Percentiles rank a stretch among this genome's conserved stretches.
Conservation (phyloP, 2,329 filamentous ascomycete genomes). For the Tolypocladium tropicale region DNA sequence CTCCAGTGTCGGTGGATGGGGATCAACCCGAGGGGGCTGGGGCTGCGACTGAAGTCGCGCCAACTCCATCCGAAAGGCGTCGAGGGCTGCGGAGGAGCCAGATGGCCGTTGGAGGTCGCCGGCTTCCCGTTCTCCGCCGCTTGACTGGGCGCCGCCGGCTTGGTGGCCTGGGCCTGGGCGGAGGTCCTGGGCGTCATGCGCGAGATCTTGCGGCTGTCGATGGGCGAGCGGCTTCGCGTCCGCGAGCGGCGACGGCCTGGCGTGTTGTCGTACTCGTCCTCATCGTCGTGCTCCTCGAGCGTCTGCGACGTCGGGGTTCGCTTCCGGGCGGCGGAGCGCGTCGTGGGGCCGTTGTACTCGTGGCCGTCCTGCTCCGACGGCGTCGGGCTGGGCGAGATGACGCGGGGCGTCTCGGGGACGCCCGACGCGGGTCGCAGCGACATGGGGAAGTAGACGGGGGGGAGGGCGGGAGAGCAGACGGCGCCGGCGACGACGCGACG, state of each 20-base stretch:
- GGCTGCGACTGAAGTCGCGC: constrained; percentile 82
- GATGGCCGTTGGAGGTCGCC: constrained; percentile 47
- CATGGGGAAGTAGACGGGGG: constrained; percentile 48
- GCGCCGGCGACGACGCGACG: constrained; percentile 45
- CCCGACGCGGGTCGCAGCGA: constrained; percentile 38
- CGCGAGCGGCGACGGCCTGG: constrained; percentile 51
- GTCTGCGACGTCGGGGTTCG: constrained; percentile 45
- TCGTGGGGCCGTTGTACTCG: constrained; percentile 60
- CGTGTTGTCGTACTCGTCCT: constrained; percentile 35
- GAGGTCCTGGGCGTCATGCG: constrained; percentile 42
- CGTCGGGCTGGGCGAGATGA: constrained; percentile 82
- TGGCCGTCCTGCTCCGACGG: constrained; percentile 21
- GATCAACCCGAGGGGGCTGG: constrained; percentile 86
- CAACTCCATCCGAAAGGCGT: constrained; percentile 60
- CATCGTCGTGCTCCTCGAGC: constrained; percentile 48
- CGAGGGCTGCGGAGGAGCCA: constrained; percentile 55
- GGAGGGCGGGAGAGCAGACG: constrained; percentile 45
- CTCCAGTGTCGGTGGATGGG: constrained; percentile 91
- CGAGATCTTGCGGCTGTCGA: constrained; percentile 38
- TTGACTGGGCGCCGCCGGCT: constrained; percentile 13
- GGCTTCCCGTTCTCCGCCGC: constrained; percentile 22
- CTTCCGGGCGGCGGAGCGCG: constrained; percentile 59
- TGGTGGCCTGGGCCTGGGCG: constrained; percentile 19
- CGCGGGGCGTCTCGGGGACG: constrained; percentile 70
- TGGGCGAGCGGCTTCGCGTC: constrained; percentile 62